Base-by-base conservation (phyloP, 352 stramenopile genomes). In the Globisporangium paddicum region DNA sequence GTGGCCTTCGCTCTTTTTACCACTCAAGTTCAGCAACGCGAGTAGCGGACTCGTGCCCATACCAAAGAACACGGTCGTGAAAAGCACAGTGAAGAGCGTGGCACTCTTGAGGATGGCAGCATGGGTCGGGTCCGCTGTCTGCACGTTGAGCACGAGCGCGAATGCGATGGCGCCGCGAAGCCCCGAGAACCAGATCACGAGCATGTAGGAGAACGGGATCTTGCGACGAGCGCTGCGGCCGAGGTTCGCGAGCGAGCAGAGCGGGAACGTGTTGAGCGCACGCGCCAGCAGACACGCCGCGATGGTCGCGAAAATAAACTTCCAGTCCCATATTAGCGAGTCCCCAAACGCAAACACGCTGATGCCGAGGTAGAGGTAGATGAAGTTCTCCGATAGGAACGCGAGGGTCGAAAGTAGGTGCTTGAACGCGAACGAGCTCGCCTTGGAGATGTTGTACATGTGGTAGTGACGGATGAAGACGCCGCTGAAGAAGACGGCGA, bases 401-500 rank as follows among this genome's bases (percentile, higher is more conserved):
- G 72, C 68, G 23, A 81, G 49, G 4, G 72, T 81, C 42, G 59
- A 60, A 9, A 81, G 63, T 38, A 81, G 38, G 38, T 81, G 67
- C 54, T 62, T 72, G 65, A 81, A 77, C 13, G 67, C 66, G 19
- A 62, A 58, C 2, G 67, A 63, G 23, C 69, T 79, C 11, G 55
- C 64, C 26, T 68, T 66, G 21, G 67, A 76, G 37, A 81, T 75
- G 67, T 67, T 81, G 56, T 77, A 70, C 60, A 78, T 62, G 61
- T 81, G 72, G 52, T 81, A 81, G 52, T 81, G 72, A 7, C 72
- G 72, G 25, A 81, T 81, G 34, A 82, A 73, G 18, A 80, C 68
- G 30, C 73, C 89, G 21, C 73, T 88, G 57, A 96, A 94, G 28
- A 96, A 77, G 41, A 96, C 89, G 2, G 82, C 86, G 18, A 97